Conservation (phyloP, 306 rosid species). For the Rosa chinensis region DNA sequence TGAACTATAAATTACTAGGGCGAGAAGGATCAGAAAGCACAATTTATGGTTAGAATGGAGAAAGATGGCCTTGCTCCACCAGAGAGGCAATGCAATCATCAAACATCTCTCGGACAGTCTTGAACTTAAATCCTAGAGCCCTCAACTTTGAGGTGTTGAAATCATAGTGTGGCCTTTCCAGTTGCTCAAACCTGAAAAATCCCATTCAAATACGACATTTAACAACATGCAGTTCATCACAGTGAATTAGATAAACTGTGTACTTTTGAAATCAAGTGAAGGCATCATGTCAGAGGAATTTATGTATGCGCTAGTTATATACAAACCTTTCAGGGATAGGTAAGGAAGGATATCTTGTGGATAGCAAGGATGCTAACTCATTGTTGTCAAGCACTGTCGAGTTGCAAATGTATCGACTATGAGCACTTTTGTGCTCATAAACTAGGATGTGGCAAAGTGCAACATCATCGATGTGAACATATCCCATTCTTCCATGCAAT, state of each 20-base stretch:
- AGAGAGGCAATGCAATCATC: conserved; percentile 75
- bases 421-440: conserved; percentile 49
- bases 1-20: not conserved
- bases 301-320: not conserved
- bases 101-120: conserved; percentile 69
- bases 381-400: conserved; percentile 49
- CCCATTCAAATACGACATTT: not conserved
- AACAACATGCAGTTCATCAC: not conserved
- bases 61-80: conserved; percentile 45
- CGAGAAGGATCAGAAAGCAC: not conserved
- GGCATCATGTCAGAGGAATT: not conserved
- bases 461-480: conserved; percentile 80
- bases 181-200: conserved; percentile 54
- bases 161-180: conserved; percentile 54
- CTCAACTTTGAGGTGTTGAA: conserved; percentile 50
- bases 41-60: conserved; percentile 8
- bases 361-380: conserved; percentile 49
- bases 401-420: conserved; percentile 73
- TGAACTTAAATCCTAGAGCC: conserved; percentile 64
- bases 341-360: conserved; percentile 55
- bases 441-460: conserved; percentile 64
- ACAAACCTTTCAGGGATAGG: conserved; percentile 66
- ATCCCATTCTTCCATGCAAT: conserved; percentile 82
- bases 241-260: not conserved
- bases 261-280: not conserved